Conservation (phyloP, 306 rosid species). For the Mimosa bimucronata region DNA sequence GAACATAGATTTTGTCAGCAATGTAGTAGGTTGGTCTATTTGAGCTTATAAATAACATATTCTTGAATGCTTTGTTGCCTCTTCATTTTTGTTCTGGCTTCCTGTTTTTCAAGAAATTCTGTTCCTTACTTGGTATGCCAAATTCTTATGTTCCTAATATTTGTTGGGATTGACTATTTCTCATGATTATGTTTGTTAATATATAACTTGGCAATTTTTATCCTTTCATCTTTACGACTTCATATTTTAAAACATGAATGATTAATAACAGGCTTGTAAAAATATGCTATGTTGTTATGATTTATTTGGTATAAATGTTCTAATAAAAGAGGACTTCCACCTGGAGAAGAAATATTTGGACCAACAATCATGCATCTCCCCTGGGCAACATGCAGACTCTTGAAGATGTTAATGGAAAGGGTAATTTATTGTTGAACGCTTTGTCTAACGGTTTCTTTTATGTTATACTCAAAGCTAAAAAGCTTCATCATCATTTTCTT, state of each 20-base stretch:
- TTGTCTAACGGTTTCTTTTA: slow-evolving; percentile 12
- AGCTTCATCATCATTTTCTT: too few relatives aligned
- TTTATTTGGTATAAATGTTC: not conserved
- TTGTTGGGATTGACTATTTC: not conserved
- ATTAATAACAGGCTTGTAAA: slow-evolving; percentile 22
- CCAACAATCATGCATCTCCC: slow-evolving; percentile 63
- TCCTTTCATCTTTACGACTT: not conserved
- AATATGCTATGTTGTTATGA: not conserved
- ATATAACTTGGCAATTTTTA: not conserved
- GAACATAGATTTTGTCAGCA: too few relatives aligned
- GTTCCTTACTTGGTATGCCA: too few relatives aligned
- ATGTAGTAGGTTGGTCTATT: too few relatives aligned
- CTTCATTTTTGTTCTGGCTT: too few relatives aligned
- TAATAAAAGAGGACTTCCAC: too few relatives aligned
- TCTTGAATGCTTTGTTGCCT: too few relatives aligned
- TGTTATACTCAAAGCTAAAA: too few relatives aligned
- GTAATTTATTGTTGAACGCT: slow-evolving; percentile 30
- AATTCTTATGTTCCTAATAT: too few relatives aligned
- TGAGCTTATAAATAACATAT: too few relatives aligned
- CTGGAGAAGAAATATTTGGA: slow-evolving; percentile 66
- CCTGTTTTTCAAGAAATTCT: too few relatives aligned
- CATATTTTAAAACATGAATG: too few relatives aligned
- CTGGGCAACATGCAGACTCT: slow-evolving; percentile 41
- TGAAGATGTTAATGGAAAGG: slow-evolving; percentile 57
- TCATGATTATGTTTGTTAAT: slow-evolving; percentile 25